Conservation (phyloP, 345 rosid species). For the Citrus unshiu region DNA sequence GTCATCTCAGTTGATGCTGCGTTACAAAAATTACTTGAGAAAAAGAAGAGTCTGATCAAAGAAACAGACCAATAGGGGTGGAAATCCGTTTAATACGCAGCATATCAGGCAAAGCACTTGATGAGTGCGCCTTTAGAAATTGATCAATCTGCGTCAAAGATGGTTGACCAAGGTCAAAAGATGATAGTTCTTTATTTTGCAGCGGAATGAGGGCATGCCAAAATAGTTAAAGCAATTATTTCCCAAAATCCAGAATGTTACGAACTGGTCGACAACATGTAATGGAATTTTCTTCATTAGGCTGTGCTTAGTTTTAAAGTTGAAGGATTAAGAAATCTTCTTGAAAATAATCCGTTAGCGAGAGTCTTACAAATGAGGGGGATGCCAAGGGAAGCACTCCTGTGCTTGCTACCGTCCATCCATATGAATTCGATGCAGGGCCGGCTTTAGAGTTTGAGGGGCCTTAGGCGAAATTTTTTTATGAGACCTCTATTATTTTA, state of each 20-base stretch:
- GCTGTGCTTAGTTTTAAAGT: not conserved
- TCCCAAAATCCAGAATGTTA: not conserved
- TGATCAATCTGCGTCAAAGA: not conserved
- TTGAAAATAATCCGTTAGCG: not conserved
- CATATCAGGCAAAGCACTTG: not conserved
- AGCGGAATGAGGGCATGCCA: not conserved
- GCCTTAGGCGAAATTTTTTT: no score
- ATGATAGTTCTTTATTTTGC: conserved; percentile 14
- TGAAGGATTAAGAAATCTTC: not conserved
- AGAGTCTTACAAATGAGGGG: not conserved
- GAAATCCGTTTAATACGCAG: conserved; percentile 4
- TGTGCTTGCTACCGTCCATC: not conserved
- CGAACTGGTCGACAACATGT: not conserved
- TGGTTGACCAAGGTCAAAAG: not conserved
- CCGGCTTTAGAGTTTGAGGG: no score
- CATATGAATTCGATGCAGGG: not conserved
- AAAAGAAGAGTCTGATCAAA: not conserved
- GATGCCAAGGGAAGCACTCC: not conserved
- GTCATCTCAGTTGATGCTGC: no score
- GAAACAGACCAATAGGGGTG: not conserved
- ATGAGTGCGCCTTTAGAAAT: not conserved
- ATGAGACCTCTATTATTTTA: no score
- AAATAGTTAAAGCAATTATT: not conserved
- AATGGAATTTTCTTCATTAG: conserved; percentile 1
- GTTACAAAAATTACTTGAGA: not conserved